phyloP scores from a whole-genome alignment of 768 basidiomycete genomes.

The Flagelloscypha sp. region DNA sequence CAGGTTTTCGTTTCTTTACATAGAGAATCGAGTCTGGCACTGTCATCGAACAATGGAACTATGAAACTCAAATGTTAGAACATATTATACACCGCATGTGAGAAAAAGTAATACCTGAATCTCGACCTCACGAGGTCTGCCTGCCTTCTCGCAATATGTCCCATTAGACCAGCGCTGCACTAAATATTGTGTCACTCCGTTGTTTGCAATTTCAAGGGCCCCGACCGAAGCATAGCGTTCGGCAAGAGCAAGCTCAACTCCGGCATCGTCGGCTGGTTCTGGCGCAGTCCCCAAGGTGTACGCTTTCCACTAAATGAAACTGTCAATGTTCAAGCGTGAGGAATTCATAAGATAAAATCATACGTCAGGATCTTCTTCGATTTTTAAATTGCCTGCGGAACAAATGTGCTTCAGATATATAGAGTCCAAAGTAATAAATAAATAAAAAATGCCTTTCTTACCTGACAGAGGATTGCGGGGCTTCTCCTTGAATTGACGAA shows the following conservation, averaged over 20 bases:
- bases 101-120: slow-evolving; percentile 61
- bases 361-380: slow-evolving; percentile 81
- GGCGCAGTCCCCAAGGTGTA: slow-evolving; percentile 74
- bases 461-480: slow-evolving; percentile 52
- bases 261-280: too few relatives aligned
- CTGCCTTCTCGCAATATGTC: slow-evolving; percentile 89
- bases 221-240: slow-evolving; percentile 56
- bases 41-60: slow-evolving; percentile 96
- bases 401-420: slow-evolving; percentile 10
- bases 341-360: slow-evolving; percentile 24
- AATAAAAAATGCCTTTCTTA: slow-evolving; percentile 40
- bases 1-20: slow-evolving; percentile 93
- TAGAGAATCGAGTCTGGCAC: slow-evolving; percentile 86
- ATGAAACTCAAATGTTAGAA: slow-evolving; percentile 10
- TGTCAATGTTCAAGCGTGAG: slow-evolving; percentile 13
- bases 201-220: slow-evolving; percentile 71
- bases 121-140: slow-evolving; percentile 81
- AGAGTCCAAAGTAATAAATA: slow-evolving; percentile 19
- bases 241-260: slow-evolving; percentile 56
- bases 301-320: slow-evolving; percentile 52
- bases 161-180: slow-evolving; percentile 90
- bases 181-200: slow-evolving; percentile 71
- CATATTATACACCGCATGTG: slow-evolving; percentile 5
- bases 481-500: slow-evolving; percentile 89
- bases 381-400: slow-evolving; percentile 56